Base-by-base conservation (phyloP, 495 filamentous ascomycete species). In the Neurospora hispaniola region DNA sequence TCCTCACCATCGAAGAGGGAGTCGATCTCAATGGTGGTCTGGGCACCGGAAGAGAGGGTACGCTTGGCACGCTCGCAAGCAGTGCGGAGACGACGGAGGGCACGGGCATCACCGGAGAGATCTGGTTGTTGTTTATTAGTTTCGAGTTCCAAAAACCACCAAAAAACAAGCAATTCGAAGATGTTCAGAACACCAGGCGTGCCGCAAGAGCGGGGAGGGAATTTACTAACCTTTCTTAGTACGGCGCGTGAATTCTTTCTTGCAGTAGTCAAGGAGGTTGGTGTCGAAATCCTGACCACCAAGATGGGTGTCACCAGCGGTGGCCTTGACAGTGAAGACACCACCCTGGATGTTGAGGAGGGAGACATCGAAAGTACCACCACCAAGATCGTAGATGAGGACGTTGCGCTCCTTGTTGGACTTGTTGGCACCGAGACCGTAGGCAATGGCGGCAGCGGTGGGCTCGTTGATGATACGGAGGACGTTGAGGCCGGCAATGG, bases 401-500 rank as follows among this genome's bases (percentile, higher is more conserved):
- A 98, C 96, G 83, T 99, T 97, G 77, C 96, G 93, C 89, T 98
- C 96, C 87, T 96, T 97, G 85, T 90, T 89, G 54, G 88, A 88
- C 90, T 98, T 98, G 92, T 96, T 87, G 69, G 88, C 81, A 76
- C 97, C 96, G 38, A 98, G 90, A 88, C 96, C 96, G 82, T 98
- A 99, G 78, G 96, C 94, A 77, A 97, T 97, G 74, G 96, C 96
- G 69, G 96, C 96, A 46, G 96, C 96, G 48, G 96, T 98, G 70
- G 96, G 96, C 88, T 98, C 96, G 89, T 99, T 98, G 87, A 98
- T 98, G 88, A 98, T 97, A 89, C 96, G 96, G 84, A 98, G 94
- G 73, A 98, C 93, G 86, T 99, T 98, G 71, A 99, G 89, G 81
- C 95, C 96, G 76, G 95, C 89, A 82, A 99, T 99, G 81, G 95